Percentiles rank a stretch among this genome's conserved stretches.
phyloP scores from a whole-genome alignment of 768 basidiomycete genomes.

The Kwoniella shandongensis region DNA sequence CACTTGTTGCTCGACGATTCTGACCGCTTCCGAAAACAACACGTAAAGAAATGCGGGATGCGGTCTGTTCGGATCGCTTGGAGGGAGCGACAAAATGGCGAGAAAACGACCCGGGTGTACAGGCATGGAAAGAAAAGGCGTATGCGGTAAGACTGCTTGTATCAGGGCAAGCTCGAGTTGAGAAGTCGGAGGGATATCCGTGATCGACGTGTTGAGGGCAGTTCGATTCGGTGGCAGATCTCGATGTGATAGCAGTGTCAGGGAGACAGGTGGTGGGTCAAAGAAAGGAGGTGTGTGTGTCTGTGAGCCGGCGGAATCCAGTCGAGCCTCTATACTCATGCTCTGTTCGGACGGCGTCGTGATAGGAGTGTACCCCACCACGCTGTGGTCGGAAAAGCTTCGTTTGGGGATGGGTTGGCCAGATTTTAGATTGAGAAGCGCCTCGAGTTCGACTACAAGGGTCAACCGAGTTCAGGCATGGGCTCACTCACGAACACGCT shows the following conservation, averaged over 20 bases:
- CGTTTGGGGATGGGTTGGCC: conserved; percentile 9
- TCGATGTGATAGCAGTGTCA: conserved; percentile 4
- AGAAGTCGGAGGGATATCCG: conserved; percentile 35
- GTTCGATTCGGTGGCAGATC: conserved; percentile 10
- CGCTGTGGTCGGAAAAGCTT: not conserved
- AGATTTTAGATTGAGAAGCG: conserved; percentile 5
- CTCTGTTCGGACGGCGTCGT: not conserved
- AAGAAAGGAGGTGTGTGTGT: conserved; percentile 1
- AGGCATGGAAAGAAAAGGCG: conserved; percentile 38
- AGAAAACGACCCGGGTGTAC: conserved; percentile 46
- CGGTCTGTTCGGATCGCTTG: conserved; percentile 31
- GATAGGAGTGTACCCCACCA: not conserved
- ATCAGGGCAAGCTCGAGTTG: conserved; percentile 34
- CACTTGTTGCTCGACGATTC: conserved; percentile 21
- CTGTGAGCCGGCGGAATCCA: conserved; percentile 3
- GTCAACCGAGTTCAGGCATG: not conserved
- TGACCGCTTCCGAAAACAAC: conserved; percentile 44
- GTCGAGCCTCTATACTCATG: conserved; percentile 2
- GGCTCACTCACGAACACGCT: conserved; percentile 38
- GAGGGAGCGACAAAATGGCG: conserved; percentile 29
- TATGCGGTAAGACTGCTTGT: conserved; percentile 39
- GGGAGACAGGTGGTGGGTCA: conserved; percentile 1
- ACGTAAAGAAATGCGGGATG: conserved; percentile 49
- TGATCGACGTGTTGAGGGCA: conserved; percentile 4
- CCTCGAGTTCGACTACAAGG: conserved; percentile 20